Evolutionary conservation across 176 grass and related monocot species (phyloP), one percentile per base, ranked within the genome.

Genomic region (Poa pratensis): DNA sequence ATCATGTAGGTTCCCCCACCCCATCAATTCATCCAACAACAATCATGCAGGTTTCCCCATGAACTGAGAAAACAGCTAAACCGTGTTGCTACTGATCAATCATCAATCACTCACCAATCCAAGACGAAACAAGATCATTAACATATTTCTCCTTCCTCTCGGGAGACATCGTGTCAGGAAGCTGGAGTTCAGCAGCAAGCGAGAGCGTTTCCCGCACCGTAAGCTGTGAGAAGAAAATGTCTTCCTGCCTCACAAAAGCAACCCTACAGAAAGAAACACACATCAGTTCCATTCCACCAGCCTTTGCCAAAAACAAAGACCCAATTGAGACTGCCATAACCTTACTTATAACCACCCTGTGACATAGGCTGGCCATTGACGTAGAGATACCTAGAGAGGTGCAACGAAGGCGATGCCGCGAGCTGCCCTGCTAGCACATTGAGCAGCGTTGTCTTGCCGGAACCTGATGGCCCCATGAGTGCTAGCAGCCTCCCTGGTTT

Each of bases 341-440:
- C 90, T 91, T 92, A 96, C 96, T 99, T 99, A 54, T 93, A 86
- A 82, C 88, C 86, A 3, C 75, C 64, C 75, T 70, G 76, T 5
- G 90, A 90, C 49, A 92, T 77, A 32, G 93, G 75, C 22, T 67
- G 78, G 20, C 90, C 88, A 20, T 99, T 96, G 39, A 99, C 57
- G 39, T 90, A 83, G 10, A 99, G 69, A 59, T 79, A 84, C 3
- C 96, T 93, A 0, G 93, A 94, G 57, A 99, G 93, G 84, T 82
- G 89, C 86, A 99, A 82, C 11, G 87, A 80, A 74, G 91, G 82
- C 3, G 90, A 95, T 17, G 88, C 89, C 1, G 88, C 20, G 67
- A 98, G 89, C 86, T 98, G 93, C 60, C 91, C 91, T 19, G 93
- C 96, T 18, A 99, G 87, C 63, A 99, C 91, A 82, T 96, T 96